Evolutionary conservation across 176 grass and related monocot species (phyloP), one percentile per base, ranked within the genome.

Genomic region (Calamus simplicifolius): DNA sequence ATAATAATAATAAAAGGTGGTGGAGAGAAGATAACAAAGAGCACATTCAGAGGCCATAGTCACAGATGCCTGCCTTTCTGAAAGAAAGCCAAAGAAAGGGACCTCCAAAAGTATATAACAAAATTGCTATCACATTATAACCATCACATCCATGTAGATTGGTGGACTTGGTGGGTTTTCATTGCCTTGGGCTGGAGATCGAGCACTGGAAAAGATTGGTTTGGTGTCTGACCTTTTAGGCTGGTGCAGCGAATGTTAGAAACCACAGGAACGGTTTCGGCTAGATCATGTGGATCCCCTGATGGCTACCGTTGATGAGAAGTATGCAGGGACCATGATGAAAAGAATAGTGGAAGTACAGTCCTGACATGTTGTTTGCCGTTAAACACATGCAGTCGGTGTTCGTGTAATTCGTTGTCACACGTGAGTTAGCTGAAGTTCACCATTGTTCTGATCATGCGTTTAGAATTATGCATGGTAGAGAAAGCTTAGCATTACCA

Each of bases 11-110:
- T 43, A 21, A 62, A 25, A n/a, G 61, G 31, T 27, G 43, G 61
- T 16, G 61, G 61, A 50, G 61, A 50, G 38, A 63, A 50, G 19
- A 49, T n/a, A 50, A 25, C 61, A 43, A 13, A 43, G 35, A 43
- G 35, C 35, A 43, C 35, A 8, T 43, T 43, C 35, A 64, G 61
- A 64, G 61, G 61, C 4, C 43, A 3, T 14, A 27, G 61, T 50
- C 61, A 64, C 43, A 50, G 43, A 50, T 64, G 61, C 61, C 21
- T 50, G 19, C 18, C 43, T 50, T 64, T 64, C 25, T 4, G 19
- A 27, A 50, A 26, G 61, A 50, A 64, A 50, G 61, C 18, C 38
- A 49, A 12, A 17, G 64, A 67, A 67, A 67, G 27, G 25, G 53
- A 69, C 67, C 27, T 28, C 53, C 31, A 18, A 17, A 53, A 57